A percentile compares a stretch with the other conserved stretches of the same genome.
phyloP scores from a whole-genome alignment of 306 rosid genomes.

The Pterocarpus santalinus region DNA sequence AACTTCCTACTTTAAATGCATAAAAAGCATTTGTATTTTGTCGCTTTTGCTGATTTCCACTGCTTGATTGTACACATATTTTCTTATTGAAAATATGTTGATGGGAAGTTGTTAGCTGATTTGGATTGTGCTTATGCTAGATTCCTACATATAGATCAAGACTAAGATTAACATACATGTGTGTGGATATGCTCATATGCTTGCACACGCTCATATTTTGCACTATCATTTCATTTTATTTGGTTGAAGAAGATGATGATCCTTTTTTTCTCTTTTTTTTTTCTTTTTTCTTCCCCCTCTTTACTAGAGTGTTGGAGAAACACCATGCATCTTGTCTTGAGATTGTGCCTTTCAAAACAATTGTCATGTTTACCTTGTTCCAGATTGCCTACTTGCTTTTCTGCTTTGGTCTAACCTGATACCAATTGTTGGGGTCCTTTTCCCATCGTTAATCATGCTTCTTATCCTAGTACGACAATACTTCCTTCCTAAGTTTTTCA shows the following conservation, averaged over 20 bases:
- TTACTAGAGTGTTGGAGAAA: slow-evolving; percentile 74
- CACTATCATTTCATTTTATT: slow-evolving; percentile 20
- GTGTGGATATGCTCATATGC: too few species aligned
- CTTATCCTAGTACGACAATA: slow-evolving; percentile 84
- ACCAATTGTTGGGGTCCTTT: slow-evolving; percentile 88
- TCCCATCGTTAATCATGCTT: slow-evolving; percentile 88
- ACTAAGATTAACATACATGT: neutral
- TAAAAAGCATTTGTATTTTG: neutral
- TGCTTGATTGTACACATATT: neutral
- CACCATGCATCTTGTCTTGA: slow-evolving; percentile 68
- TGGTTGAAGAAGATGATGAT: slow-evolving; percentile 52
- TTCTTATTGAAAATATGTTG: neutral
- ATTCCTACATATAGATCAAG: neutral
- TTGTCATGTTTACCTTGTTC: slow-evolving; percentile 72
- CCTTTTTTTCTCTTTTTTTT: slow-evolving; percentile 26
- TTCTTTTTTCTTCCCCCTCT: neutral
- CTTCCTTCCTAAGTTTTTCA: slow-evolving; percentile 77
- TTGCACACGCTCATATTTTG: neutral
- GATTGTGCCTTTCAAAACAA: slow-evolving; percentile 79
- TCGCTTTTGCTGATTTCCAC: neutral
- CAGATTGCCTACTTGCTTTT: slow-evolving; percentile 75
- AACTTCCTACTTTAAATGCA: slow-evolving; percentile 9
- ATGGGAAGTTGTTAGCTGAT: neutral
- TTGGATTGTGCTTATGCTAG: slow-evolving; percentile 6
- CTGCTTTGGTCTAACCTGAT: slow-evolving; percentile 87